phyloP scores from a whole-genome alignment of 1,284 basidiomycete species.

The Vanrija sp. region DNA sequence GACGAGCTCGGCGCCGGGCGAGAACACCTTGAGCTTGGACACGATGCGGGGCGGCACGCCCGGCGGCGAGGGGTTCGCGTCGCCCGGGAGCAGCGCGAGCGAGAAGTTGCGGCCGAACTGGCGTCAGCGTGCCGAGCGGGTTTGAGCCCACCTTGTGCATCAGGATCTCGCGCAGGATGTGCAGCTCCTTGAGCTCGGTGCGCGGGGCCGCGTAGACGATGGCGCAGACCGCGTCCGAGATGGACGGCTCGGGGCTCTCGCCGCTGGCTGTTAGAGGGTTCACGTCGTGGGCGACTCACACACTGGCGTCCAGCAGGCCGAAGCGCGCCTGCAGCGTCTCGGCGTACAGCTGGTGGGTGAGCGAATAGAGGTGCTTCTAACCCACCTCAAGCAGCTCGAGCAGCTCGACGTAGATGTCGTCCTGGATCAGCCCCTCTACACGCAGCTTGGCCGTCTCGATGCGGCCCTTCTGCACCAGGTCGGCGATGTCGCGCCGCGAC shows the following conservation, averaged over 20 bases:
- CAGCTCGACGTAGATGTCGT: conserved; percentile 59
- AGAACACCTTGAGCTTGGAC: conserved; percentile 62
- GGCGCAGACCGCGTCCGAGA: conserved; percentile 67
- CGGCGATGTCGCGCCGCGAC: conserved; percentile 48
- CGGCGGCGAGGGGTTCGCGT: conserved; percentile 51
- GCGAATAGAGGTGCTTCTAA: not conserved
- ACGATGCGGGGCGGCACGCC: conserved; percentile 51
- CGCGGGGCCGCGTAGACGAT: conserved; percentile 87
- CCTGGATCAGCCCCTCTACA: conserved; percentile 47
- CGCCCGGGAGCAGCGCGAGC: conserved; percentile 47
- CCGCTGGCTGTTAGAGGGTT: conserved; percentile 51
- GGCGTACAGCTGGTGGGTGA: conserved; percentile 61
- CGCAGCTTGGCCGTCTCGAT: conserved; percentile 45
- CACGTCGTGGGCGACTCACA: conserved; percentile 14
- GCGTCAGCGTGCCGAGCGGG: not conserved
- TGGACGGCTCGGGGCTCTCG: conserved; percentile 75
- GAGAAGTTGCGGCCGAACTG: conserved; percentile 46
- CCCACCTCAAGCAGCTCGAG: conserved; percentile 76
- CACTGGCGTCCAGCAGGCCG: conserved; percentile 67
- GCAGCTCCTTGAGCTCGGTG: conserved; percentile 89
- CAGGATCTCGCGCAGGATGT: conserved; percentile 83
- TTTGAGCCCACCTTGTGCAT: conserved; percentile 63
- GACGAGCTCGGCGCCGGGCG: conserved; percentile 69
- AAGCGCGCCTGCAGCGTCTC: conserved; percentile 91
- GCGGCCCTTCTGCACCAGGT: conserved; percentile 43